A percentile compares a stretch with the other conserved stretches of the same genome.
phyloP scores from a whole-genome alignment of 83 land plant genomes.

The Diphasiastrum complanatum region DNA sequence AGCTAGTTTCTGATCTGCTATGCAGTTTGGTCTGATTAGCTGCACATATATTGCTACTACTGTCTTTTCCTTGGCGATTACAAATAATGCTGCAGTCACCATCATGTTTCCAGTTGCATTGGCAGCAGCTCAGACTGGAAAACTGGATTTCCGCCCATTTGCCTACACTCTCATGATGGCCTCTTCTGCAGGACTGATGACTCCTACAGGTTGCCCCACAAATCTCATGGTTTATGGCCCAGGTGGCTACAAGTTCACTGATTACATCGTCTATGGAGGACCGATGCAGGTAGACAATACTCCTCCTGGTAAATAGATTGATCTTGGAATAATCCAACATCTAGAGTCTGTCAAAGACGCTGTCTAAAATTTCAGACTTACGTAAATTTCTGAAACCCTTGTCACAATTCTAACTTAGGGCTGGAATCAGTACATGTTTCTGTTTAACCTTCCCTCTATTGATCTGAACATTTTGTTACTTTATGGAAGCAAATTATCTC shows the following conservation, averaged over 20 bases:
- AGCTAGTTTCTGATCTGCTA: slow-evolving; percentile 1
- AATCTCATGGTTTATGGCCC: slow-evolving; percentile 35
- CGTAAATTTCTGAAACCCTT: not conserved
- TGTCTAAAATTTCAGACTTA: not conserved
- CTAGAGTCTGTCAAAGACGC: not conserved
- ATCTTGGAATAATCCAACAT: not conserved
- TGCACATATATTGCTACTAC: slow-evolving; percentile 41
- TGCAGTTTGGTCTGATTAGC: slow-evolving; percentile 35
- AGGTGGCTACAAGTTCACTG: slow-evolving; percentile 33
- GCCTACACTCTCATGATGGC: slow-evolving; percentile 46
- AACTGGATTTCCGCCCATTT: slow-evolving; percentile 37
- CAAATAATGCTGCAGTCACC: slow-evolving; percentile 39
- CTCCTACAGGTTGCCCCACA: slow-evolving; percentile 37
- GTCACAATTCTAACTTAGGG: too few species aligned
- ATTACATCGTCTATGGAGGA: slow-evolving; percentile 39
- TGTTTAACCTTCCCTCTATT: too few species aligned
- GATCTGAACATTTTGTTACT: too few species aligned
- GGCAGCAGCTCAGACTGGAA: slow-evolving; percentile 26
- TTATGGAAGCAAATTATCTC: too few species aligned
- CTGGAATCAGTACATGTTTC: too few species aligned
- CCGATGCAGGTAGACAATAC: slow-evolving; percentile 25
- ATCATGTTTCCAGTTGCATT: slow-evolving; percentile 44
- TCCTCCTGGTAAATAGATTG: not conserved
- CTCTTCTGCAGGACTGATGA: slow-evolving; percentile 36
- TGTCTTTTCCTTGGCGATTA: slow-evolving; percentile 37